These are phyloP conservation scores for Trichophaea hybrida DNA, from an alignment of 2,329 filamentous ascomycete genomes.

Conservation along the genomic window DNA sequence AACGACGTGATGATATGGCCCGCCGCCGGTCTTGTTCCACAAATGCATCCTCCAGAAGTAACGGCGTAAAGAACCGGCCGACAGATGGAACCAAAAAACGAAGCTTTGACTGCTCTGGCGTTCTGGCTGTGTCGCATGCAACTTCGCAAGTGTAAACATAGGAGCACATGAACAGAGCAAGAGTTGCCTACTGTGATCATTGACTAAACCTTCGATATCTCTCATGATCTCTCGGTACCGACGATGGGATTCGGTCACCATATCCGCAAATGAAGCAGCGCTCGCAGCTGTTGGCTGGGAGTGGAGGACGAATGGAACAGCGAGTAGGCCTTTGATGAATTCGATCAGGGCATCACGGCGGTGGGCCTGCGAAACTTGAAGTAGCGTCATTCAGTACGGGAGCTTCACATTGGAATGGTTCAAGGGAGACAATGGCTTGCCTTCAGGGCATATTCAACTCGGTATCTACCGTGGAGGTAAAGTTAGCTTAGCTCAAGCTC, in stretches of 20 bases:
- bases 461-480: conserved; percentile 14
- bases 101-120: conserved; percentile 66
- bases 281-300: conserved; percentile 84
- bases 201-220: conserved; percentile 81
- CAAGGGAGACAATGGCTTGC: conserved; percentile 4
- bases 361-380: conserved; percentile 10
- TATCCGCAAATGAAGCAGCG: conserved; percentile 49
- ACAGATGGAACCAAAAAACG: conserved; percentile 82
- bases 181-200: conserved; percentile 60
- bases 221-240: conserved; percentile 91
- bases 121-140: conserved; percentile 50
- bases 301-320: conserved; percentile 90
- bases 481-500: not conserved
- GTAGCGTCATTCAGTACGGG: conserved; percentile 6
- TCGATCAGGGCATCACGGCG: conserved; percentile 37
- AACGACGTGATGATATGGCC: conserved; percentile 77
- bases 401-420: not conserved
- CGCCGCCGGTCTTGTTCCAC: conserved; percentile 74
- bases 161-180: not conserved
- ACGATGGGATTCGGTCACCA: conserved; percentile 66
- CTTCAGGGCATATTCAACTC: conserved; percentile 25
- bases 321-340: conserved; percentile 92
- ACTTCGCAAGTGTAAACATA: conserved; percentile 39
- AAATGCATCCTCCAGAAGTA: conserved; percentile 81
- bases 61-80: conserved; percentile 81